phyloP scores from a whole-genome alignment of 495 filamentous ascomycete species.

The Aspergillus homomorphus region DNA sequence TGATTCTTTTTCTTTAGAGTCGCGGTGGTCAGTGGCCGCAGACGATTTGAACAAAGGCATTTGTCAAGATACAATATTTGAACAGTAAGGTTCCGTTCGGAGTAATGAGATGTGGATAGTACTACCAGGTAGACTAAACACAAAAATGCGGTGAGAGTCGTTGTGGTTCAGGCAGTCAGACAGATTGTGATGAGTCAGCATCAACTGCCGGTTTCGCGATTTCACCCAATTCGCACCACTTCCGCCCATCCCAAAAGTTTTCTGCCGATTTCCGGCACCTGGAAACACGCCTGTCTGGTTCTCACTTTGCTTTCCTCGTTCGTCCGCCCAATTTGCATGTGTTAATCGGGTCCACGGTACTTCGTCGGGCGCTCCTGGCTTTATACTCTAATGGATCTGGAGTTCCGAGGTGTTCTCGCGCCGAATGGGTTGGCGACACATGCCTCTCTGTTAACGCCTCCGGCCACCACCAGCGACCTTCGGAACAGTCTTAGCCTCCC shows the following conservation, averaged over 20 bases:
- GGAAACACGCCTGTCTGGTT: conserved; percentile 8
- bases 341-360: conserved; percentile 27
- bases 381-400: conserved; percentile 41
- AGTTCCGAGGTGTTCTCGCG: conserved; percentile 40
- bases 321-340: conserved; percentile 18
- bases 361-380: conserved; percentile 30
- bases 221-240: not conserved
- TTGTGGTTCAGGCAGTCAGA: too few relatives aligned
- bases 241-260: conserved; percentile 12
- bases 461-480: conserved; percentile 38
- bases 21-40: too few relatives aligned
- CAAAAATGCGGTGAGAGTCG: too few relatives aligned
- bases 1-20: too few relatives aligned
- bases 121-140: too few relatives aligned
- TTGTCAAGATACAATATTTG: too few relatives aligned
- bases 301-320: conserved; percentile 16
- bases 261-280: conserved; percentile 50
- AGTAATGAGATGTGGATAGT: too few relatives aligned
- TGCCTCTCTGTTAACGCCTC: conserved; percentile 29
- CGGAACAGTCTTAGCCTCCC: conserved; percentile 40
- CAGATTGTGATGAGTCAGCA: conserved; percentile 35
- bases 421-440: conserved; percentile 33
- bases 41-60: too few relatives aligned
- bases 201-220: conserved; percentile 29
- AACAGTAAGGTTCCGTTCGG: too few relatives aligned